Base-by-base conservation (phyloP, 2,329 filamentous ascomycete species). In the Neofusicoccum ribis region DNA sequence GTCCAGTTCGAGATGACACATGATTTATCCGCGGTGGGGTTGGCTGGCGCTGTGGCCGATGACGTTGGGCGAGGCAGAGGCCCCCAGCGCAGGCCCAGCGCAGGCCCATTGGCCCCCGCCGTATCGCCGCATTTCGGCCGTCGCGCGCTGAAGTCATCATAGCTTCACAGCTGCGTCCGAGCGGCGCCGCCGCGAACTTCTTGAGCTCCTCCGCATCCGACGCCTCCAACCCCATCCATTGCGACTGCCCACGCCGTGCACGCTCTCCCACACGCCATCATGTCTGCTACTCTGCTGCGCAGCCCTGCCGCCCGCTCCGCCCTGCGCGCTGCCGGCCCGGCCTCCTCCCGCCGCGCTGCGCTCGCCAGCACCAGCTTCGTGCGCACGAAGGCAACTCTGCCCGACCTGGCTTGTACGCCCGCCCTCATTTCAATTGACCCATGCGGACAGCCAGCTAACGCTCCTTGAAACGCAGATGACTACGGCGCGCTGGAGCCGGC, bases 401-500 rank as follows among this genome's bases (percentile, higher is more conserved):
- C 95, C 69, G 93, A 97, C 75, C 89, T 98, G 12, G 77, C 87
- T 72, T 93, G 90, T 92, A 84, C 68, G 86, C 36, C 61, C 17
- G 20, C 63, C 23, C 34, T 58, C 44, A 44, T 37, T n/a, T 37
- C 37, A 49, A 52, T 56, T 50, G 43, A 44, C 27, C 62, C 15
- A 11, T 23, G 14, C 6, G 23, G 44, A 23, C 54, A 46, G 23
- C 11, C 1, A n/a, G 31, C 51, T 60, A 34, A 39, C 27, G 20
- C 23, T 15, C n/a, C 7, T 27, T 27, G 7, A 31, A 34, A 9
- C 15, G 0, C 70, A 97, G 94, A 98, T 78, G 95, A 97, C 85
- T 99, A 97, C 80, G 92, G 90, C 77, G 95, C 93, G 61, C 92
- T 99, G 73, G 95, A 99, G 83, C 87, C 86, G 70, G 79, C 85